Base-by-base conservation (phyloP, 164 flowering plant species). In the Liquidambar formosana region DNA sequence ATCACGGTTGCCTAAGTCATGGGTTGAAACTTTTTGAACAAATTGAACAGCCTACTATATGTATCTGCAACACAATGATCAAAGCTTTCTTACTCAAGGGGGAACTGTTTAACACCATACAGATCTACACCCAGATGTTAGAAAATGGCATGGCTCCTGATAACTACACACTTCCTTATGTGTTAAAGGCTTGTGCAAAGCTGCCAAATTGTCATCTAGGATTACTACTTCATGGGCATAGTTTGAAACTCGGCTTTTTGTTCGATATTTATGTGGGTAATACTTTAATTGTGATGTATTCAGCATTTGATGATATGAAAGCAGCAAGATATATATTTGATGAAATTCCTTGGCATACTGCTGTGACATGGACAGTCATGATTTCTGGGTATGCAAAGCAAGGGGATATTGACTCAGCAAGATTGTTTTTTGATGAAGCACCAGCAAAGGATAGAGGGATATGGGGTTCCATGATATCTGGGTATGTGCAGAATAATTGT, bases 401-500 rank as follows among this genome's bases (percentile, higher is more conserved):
- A 23, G 89, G 89, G 22, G 87, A 89, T 68, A 76, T 88, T 65
- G 82, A 88, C 1, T 21, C 27, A 23, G 89, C 94, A 12, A 78
- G 84, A 62, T 48, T 74, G 63, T 25, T 83, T 12, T 88, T 88
- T 79, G 89, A 88, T 70, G 80, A 73, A 47, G 89, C 88, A 0
- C 83, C 84, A 0, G 60, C 69, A 38, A 90, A 79, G 79, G 91
- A 90, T 79, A 77, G 69, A 60, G 89, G 80, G 26, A 65, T 87
- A 21, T 89, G 92, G 91, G 91, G 91, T 64, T 78, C 89, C 13
- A 84, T 90, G 84, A 77, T 90, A 51, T 86, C 91, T 12, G 82
- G 88, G 44, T 88, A 85, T 76, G 90, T 81, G 69, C 85, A 82
- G 69, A 88, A 86, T 63, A 83, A 74, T 70, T 86, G 89, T 46